phyloP scores from a whole-genome alignment of 2,329 filamentous ascomycete species.

The Diaporthe sp. region DNA sequence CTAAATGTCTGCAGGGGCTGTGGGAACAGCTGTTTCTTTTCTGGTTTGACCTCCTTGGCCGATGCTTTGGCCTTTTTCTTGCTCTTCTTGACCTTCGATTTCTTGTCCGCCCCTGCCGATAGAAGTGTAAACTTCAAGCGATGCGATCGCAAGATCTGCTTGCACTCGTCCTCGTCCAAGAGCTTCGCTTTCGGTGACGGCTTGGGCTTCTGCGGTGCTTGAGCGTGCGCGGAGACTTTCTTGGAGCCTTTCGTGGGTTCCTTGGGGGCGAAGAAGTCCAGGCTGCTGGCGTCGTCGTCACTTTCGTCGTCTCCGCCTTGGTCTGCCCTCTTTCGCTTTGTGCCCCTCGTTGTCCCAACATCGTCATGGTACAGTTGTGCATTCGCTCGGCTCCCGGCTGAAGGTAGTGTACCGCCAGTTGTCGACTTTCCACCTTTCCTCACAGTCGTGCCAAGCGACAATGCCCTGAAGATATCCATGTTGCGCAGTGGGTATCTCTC shows the following conservation, averaged over 20 bases:
- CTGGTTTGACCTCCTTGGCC: conserved; percentile 59
- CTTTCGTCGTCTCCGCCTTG: conserved; percentile 50
- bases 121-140: conserved; percentile 86
- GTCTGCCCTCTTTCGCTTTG: conserved; percentile 65
- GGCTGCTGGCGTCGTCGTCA: conserved; percentile 52
- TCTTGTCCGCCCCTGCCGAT: conserved; percentile 60
- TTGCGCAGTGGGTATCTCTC: conserved; percentile 4
- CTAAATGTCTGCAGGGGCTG: conserved; percentile 83
- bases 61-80: conserved; percentile 63
- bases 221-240: conserved; percentile 36
- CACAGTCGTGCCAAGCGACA: conserved; percentile 75
- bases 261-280: conserved; percentile 69
- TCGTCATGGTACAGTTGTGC: conserved; percentile 77
- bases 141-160: conserved; percentile 80
- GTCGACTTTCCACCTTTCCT: conserved; percentile 54
- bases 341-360: conserved; percentile 52
- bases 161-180: conserved; percentile 77
- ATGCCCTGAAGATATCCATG: conserved; percentile 80
- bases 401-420: conserved; percentile 60
- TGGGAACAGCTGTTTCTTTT: conserved; percentile 75
- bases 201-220: conserved; percentile 38
- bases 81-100: conserved; percentile 60
- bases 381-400: conserved; percentile 70
- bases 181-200: conserved; percentile 46
- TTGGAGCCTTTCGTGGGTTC: conserved; percentile 12